These are phyloP conservation scores for Mycena indigotica DNA, from an alignment of 768 basidiomycete genomes.

Conservation along the genomic window DNA sequence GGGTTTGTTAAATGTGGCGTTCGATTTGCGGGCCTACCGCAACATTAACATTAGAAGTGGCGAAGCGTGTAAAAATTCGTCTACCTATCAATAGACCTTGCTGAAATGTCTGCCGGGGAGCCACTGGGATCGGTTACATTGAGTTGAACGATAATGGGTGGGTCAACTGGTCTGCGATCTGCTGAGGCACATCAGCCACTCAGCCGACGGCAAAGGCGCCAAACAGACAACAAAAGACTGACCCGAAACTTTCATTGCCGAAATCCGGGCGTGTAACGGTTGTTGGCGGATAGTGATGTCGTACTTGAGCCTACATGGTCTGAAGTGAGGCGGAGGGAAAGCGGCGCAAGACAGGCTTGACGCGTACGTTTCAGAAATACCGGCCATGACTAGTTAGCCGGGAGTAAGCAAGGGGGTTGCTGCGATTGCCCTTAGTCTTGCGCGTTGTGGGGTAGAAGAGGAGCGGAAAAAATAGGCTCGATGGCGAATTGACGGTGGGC, in stretches of 20 bases:
- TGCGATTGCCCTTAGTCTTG: not conserved
- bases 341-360: not conserved
- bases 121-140: not conserved
- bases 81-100: constrained; percentile 1
- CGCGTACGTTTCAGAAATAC: not conserved
- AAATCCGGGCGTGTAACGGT: constrained; percentile 22
- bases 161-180: constrained; percentile 25
- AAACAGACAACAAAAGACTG: not conserved
- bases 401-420: not conserved
- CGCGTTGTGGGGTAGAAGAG: not conserved
- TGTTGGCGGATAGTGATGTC: constrained; percentile 20
- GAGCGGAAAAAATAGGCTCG: not conserved
- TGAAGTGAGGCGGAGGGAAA: not conserved
- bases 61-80: not conserved
- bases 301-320: constrained; percentile 9
- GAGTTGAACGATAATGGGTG: constrained; percentile 21
- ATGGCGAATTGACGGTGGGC: not conserved
- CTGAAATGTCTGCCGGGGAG: not conserved
- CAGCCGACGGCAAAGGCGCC: not conserved
- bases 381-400: not conserved
- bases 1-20: constrained; percentile 18
- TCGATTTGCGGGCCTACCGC: not conserved
- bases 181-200: constrained; percentile 7
- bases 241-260: constrained; percentile 25
- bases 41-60: not conserved